Evolutionary conservation across 305 asterid species (phyloP).

Genomic region (Solanum hybrid): DNA sequence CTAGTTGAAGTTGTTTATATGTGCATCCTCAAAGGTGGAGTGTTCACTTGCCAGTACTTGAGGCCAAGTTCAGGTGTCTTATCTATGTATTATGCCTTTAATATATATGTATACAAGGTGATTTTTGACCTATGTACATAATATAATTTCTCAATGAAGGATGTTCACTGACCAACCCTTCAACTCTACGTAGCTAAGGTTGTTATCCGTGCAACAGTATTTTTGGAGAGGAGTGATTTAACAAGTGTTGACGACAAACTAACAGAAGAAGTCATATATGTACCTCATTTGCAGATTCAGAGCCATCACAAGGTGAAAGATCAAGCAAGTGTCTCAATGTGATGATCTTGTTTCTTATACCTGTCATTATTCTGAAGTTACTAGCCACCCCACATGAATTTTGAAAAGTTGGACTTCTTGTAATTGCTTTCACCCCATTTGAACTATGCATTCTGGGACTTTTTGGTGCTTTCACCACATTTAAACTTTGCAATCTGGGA

Average conservation of each 20-base stretch:
- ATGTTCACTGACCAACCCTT: neutral
- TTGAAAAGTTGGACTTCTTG: constrained; percentile 19
- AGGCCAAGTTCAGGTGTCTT: neutral
- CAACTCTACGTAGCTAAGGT: neutral
- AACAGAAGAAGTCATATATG: neutral
- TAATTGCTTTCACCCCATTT: constrained; percentile 12
- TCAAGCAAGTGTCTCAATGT: constrained; percentile 72
- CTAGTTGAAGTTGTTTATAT: neutral
- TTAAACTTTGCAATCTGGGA: constrained; percentile 6
- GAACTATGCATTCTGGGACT: neutral
- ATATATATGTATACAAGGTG: neutral
- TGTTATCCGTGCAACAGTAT: neutral
- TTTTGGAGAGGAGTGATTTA: neutral
- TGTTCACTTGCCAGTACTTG: neutral
- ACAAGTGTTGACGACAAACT: neutral
- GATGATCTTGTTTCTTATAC: constrained; percentile 47
- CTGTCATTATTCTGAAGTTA: constrained; percentile 39
- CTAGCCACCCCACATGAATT: constrained; percentile 37
- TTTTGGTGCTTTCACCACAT: constrained; percentile 9
- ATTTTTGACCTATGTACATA: neutral
- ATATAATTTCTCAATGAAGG: neutral
- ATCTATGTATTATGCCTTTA: neutral
- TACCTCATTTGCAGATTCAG: constrained; percentile 65
- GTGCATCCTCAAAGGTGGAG: neutral
- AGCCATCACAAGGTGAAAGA: constrained; percentile 57